Conservation (phyloP, 2,329 filamentous ascomycete genomes). For the Corinectria fuckeliana region DNA sequence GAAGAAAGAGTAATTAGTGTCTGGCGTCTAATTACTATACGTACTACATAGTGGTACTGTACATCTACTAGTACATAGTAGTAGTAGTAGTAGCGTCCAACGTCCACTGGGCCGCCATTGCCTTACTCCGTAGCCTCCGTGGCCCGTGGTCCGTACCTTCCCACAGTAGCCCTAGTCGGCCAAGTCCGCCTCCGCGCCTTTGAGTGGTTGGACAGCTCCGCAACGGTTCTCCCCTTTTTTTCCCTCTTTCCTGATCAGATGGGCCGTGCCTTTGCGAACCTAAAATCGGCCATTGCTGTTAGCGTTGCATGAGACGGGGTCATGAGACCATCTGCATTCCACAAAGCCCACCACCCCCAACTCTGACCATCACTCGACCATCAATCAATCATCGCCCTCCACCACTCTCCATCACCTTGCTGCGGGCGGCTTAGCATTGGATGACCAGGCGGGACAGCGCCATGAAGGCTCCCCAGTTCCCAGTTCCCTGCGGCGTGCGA, state of each 20-base stretch:
- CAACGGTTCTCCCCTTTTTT: conserved; percentile 30
- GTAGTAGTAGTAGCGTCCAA: conserved; percentile 20
- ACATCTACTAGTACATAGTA: no score
- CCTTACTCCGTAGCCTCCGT: neutral
- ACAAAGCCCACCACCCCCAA: conserved; percentile 27
- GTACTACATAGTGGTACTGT: no score
- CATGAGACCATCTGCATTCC: conserved; percentile 41
- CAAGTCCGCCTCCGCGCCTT: neutral
- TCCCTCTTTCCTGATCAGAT: conserved; percentile 32
- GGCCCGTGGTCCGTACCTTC: no score
- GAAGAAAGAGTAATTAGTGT: no score
- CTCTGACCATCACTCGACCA: conserved; percentile 22
- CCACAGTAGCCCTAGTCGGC: neutral
- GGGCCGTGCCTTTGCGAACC: conserved; percentile 37
- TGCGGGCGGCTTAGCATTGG: neutral
- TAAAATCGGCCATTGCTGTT: conserved; percentile 39
- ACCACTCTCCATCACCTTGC: conserved; percentile 22
- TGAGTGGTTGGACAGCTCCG: conserved; percentile 30
- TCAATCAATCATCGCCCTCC: neutral
- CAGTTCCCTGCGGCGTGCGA: no score
- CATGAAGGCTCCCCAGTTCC: no score
- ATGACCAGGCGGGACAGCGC: neutral
- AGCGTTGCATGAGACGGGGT: conserved; percentile 39
- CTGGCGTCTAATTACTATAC: no score
- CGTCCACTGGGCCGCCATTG: conserved; percentile 7